Conservation (phyloP, 139 green algal species). For the Micromonas commoda region DNA sequence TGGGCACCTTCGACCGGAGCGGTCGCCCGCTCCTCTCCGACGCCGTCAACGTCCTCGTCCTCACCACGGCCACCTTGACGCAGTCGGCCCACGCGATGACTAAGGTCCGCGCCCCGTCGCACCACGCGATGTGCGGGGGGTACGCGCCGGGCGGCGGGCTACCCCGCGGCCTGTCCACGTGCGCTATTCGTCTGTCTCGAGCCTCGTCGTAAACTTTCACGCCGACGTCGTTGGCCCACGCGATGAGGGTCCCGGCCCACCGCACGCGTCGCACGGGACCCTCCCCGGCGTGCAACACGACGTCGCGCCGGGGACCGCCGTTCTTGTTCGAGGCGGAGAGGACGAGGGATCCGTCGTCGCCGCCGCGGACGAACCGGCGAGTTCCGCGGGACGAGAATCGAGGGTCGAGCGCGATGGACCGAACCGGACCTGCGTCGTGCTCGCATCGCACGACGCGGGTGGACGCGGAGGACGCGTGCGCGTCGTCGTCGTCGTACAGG, state of each 20-base stretch:
- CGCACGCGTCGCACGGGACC: conserved; percentile 51
- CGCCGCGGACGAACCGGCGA: conserved; percentile 69
- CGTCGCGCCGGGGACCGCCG: conserved; percentile 45
- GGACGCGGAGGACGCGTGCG: neutral
- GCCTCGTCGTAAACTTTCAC: conserved; percentile 75
- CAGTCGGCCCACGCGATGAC: conserved; percentile 63
- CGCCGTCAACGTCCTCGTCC: neutral
- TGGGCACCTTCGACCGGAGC: neutral
- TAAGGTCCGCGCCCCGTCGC: conserved; percentile 45
- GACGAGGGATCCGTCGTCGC: conserved; percentile 53
- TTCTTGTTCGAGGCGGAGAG: conserved; percentile 36
- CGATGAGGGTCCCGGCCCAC: conserved; percentile 69
- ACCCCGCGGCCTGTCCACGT: conserved; percentile 32
- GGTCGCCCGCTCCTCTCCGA: neutral
- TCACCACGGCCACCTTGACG: conserved; percentile 49
- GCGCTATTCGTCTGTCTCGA: conserved; percentile 50
- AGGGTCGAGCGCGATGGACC: conserved; percentile 78
- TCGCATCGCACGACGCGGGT: neutral
- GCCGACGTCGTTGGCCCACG: conserved; percentile 73
- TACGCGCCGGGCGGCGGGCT: conserved; percentile 11
- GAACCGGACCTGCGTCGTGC: conserved; percentile 36
- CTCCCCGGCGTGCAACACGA: conserved; percentile 63
- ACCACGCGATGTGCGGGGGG: conserved; percentile 49
- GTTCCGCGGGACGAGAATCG: conserved; percentile 58
- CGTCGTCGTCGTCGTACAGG: conserved; percentile 37